Conservation (phyloP, 2,329 filamentous ascomycete species). For the Microdochium trichocladiopsis region DNA sequence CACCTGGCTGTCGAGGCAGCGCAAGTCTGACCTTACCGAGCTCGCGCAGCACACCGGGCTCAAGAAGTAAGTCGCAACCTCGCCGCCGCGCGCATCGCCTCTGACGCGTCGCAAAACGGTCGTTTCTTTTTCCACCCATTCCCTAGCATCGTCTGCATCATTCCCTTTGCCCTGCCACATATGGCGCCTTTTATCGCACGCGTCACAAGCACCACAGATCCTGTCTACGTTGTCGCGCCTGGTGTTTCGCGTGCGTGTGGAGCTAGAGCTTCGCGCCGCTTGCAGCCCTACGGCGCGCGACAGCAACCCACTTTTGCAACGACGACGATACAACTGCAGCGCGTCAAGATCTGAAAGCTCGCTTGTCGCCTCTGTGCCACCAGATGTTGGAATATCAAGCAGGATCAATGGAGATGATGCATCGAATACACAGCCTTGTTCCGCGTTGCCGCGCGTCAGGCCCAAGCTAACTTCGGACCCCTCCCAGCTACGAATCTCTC, state of each 20-base stretch:
- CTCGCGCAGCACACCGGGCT: conserved; percentile 66
- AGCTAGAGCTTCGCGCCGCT: too few species aligned
- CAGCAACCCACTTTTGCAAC: too few species aligned
- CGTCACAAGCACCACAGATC: not conserved
- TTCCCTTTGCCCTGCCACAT: not conserved
- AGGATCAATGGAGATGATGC: too few species aligned
- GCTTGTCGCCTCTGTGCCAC: too few species aligned
- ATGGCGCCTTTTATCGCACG: not conserved
- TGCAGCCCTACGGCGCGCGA: too few species aligned
- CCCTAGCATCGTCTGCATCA: not conserved
- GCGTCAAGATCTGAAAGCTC: too few species aligned
- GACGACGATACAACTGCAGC: too few species aligned
- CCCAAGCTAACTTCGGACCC: not conserved
- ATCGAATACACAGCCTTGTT: too few species aligned
- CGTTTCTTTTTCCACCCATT: not conserved
- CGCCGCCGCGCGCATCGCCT: conserved; percentile 1
- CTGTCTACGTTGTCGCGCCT: too few species aligned
- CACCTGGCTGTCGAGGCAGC: conserved; percentile 73
- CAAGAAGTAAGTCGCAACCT: conserved; percentile 54
- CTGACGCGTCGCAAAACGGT: not conserved
- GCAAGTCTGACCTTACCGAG: conserved; percentile 72
- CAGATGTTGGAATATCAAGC: too few species aligned
- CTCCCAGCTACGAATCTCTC: conserved; percentile 55
- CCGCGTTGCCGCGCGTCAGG: too few species aligned
- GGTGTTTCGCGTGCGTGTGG: too few species aligned